Percentiles rank a stretch among this genome's conserved stretches.
phyloP scores from a whole-genome alignment of 31 red algal genomes.

The Porphyra umbilicalis region DNA sequence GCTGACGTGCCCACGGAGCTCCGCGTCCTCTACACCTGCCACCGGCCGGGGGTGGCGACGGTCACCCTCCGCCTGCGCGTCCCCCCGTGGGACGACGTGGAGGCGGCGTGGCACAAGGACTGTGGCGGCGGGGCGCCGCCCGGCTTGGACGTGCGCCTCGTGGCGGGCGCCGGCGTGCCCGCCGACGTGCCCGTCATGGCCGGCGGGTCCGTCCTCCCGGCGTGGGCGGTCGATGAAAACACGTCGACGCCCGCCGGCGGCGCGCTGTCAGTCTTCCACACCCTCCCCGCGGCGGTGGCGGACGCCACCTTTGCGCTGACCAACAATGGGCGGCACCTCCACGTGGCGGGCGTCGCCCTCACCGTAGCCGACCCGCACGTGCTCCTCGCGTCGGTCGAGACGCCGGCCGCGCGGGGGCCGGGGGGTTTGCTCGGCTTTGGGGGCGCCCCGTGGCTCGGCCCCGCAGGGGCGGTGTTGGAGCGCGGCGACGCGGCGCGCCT shows the following conservation, averaged over 20 bases:
- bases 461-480: slow-evolving; percentile 25
- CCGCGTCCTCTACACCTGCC: slow-evolving; percentile 46
- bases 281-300: slow-evolving; percentile 22
- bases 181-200: slow-evolving; percentile 47
- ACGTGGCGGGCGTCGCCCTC: slow-evolving; percentile 38
- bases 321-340: slow-evolving; percentile 59
- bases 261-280: slow-evolving; percentile 1
- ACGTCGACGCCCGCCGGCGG: slow-evolving; percentile 16
- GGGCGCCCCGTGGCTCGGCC: slow-evolving; percentile 11
- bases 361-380: slow-evolving; percentile 58
- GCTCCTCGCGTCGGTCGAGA: slow-evolving; percentile 17
- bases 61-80: slow-evolving; percentile 39
- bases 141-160: slow-evolving; percentile 19
- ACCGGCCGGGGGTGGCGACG: slow-evolving; percentile 6
- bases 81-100: slow-evolving; percentile 73
- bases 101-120: slow-evolving; percentile 45
- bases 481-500: slow-evolving; percentile 37
- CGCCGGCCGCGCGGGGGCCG: neutral
- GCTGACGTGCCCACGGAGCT: slow-evolving; percentile 38
- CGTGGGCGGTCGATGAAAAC: slow-evolving; percentile 34
- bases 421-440: neutral
- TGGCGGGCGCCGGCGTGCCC: slow-evolving; percentile 28
- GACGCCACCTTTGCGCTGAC: slow-evolving; percentile 39
- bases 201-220: slow-evolving; percentile 37
- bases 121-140: slow-evolving; percentile 45